These are phyloP conservation scores for Myxozyma kluyveri DNA, from an alignment of 805 yeast species.

Conservation along the genomic window DNA sequence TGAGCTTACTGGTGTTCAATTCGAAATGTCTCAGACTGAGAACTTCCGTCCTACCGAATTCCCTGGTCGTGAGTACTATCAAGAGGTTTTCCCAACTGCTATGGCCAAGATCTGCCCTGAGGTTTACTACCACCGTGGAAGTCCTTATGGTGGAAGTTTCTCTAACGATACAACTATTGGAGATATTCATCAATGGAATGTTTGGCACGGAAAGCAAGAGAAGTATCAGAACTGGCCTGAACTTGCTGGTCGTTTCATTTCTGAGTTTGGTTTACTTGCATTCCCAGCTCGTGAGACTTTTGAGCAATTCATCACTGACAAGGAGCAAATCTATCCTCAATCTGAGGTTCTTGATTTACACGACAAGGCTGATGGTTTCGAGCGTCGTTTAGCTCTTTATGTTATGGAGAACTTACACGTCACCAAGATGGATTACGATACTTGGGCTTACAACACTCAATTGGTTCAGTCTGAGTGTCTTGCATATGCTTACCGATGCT, in stretches of 20 bases:
- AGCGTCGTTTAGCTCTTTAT: conserved; percentile 47
- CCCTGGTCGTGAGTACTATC: conserved; percentile 48
- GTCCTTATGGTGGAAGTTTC: conserved; percentile 48
- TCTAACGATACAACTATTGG: conserved; percentile 45
- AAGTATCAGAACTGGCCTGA: conserved; percentile 50
- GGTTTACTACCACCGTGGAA: conserved; percentile 48
- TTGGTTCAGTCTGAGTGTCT: conserved; percentile 53
- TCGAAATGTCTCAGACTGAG: conserved; percentile 24
- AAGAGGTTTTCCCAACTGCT: conserved; percentile 41
- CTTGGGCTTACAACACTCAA: conserved; percentile 54
- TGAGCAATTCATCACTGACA: conserved; percentile 41
- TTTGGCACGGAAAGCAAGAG: conserved; percentile 55
- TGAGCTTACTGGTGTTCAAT: conserved; percentile 34
- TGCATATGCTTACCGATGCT: conserved; percentile 46
- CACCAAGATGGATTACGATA: conserved; percentile 39
- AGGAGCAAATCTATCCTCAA: conserved; percentile 46
- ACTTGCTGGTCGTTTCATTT: conserved; percentile 49
- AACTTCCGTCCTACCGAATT: conserved; percentile 15
- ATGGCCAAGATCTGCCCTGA: conserved; percentile 34
- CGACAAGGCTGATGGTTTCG: conserved; percentile 51
- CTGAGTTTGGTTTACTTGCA: conserved; percentile 56
- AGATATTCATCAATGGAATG: conserved; percentile 56
- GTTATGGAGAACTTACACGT: conserved; percentile 48
- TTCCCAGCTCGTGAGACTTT: conserved; percentile 44
- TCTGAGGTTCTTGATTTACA: conserved; percentile 47